Evolutionary conservation across 306 rosid species (phyloP), one percentile per base, ranked within the genome.

Genomic region (Begonia masoniana): DNA sequence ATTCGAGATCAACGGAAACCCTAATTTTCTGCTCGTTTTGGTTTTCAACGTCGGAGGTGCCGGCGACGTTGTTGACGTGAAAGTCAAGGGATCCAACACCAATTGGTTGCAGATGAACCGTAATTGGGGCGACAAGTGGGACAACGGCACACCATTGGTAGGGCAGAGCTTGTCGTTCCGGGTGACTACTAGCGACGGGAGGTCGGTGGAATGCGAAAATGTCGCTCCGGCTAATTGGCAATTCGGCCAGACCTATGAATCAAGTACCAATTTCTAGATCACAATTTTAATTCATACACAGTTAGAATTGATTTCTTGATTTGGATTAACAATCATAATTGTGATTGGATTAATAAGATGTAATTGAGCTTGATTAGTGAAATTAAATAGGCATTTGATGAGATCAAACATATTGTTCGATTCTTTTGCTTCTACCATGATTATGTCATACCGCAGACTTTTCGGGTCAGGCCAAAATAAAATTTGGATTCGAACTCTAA

Each of bases 51-150:
- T 77, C 51, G 82, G 59, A 0, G 68, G 72, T 10, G 68, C 61
- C 3, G 82, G 76, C 1, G 74, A 69, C 35, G 68, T 73, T 31
- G 4, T 15, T 8, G 4, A 15, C 10, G 68, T 71, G 0, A 61
- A 63, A 7, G 58, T 74, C 13, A 64, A 41, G 39, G 84, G 78
- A 0, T 59, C 72, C 0, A 39, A 13, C 0, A 36, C 41, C 13
- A 39, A 6, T 0, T 78, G 78, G 84, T 1, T 41, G 43, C 19
- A 55, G 5, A 68, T 78, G 81, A 1, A 57, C 0, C 52, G 63
- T 0, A 71, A 52, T 0, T 78, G 76, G 78, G 84, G 78, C 1
- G 73, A 74, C 15, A 41, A 68, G 7, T 69, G 74, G 69, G 61
- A 57, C 6, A 57, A 26, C 1, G 54, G 59, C 1, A 1, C 7